Base-by-base conservation (phyloP, 805 yeast species). In the Torulaspora franciscae region DNA sequence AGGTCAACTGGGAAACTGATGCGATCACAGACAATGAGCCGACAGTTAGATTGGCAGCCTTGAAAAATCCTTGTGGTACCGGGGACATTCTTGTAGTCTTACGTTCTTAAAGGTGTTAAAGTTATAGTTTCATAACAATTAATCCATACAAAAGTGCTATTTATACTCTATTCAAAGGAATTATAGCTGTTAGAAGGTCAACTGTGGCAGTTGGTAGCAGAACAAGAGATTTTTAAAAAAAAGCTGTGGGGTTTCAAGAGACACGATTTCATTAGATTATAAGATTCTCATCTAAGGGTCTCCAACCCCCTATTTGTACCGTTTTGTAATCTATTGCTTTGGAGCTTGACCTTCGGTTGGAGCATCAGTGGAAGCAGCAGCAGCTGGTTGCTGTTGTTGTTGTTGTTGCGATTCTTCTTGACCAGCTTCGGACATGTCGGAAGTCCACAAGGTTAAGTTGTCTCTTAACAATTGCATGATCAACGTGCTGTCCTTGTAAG, bases 381-480 rank as follows among this genome's bases (percentile, higher is more conserved):
- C 62, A 43, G 60, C 67, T 37, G 62, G 45, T 40, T 46, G 49
- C 38, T 54, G 58, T 24, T 45, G 47, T 42, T 55, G 67, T 41
- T 64, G 61, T 42, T 58, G 66, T 53, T 72, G 67, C 52, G 33
- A 30, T 30, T 77, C 83, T 46, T 79, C 81, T 61, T 75, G 80
- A 52, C 79, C 80, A 50, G 89, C 82, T 70, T 85, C 91, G 42
- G 90, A 83, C 83, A 87, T 85, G 67, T 88, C 96, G 40, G 86
- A 81, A 57, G 96, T 89, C 99, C 99, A 91, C 76, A 91, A 81
- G 56, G 98, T 91, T 76, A 91, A 78, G 81, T 91, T 91, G 74
- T 93, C 98, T 76, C 97, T 85, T 70, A 93, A 82, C 70, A 93
- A 82, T 81, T 93, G 98, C 99, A 93, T 93, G 68, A 93, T 93